phyloP scores from a whole-genome alignment of 2,329 filamentous ascomycete genomes.

The Huntiella moniliformis region DNA sequence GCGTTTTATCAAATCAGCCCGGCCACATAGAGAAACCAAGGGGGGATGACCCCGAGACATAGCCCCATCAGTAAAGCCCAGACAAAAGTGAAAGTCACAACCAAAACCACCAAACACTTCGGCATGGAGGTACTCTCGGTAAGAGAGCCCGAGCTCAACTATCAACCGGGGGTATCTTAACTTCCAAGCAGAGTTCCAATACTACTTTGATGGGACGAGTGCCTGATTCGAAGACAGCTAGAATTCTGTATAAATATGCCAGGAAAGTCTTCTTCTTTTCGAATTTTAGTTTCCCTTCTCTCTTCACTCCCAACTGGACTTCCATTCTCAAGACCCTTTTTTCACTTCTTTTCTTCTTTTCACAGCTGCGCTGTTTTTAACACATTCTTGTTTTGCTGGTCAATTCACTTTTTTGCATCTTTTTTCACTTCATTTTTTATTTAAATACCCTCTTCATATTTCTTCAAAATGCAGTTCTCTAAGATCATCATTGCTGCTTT shows the following conservation, averaged over 20 bases:
- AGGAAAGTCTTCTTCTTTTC: background rate
- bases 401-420: conserved; percentile 7
- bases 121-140: no score
- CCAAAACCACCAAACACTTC: no score
- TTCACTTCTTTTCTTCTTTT: conserved; percentile 5
- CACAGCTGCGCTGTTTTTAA: conserved; percentile 11
- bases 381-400: conserved; percentile 10
- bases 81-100: no score
- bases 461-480: conserved; percentile 21
- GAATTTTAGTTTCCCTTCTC: conserved; percentile 3
- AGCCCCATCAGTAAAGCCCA: no score
- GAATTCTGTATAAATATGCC: background rate
- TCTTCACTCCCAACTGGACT: conserved; percentile 9
- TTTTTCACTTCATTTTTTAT: conserved; percentile 1
- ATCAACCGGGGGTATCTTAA: no score
- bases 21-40: no score
- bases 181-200: no score
- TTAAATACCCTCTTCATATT: conserved; percentile 3
- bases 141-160: no score
- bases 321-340: conserved; percentile 4
- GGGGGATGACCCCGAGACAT: no score
- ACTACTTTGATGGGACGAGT: no score
- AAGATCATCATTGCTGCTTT: conserved; percentile 21
- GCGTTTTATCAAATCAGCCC: no score
- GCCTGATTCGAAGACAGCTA: no score